Percentiles rank a stretch among this genome's conserved stretches.
Conservation (phyloP, 2,329 filamentous ascomycete species). For the Penicillium corylophilum region DNA sequence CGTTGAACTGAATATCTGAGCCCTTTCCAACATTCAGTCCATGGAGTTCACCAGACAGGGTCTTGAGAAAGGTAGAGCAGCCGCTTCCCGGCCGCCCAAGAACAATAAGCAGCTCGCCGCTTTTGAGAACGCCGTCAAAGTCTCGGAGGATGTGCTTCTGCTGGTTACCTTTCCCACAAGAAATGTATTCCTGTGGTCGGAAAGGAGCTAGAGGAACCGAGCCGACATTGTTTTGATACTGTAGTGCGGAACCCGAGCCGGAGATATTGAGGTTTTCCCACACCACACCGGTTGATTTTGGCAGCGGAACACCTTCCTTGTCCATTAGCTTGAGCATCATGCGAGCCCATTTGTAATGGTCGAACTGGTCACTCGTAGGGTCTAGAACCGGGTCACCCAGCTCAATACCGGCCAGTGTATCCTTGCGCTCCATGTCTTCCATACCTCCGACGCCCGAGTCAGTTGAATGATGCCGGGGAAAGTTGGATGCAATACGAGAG, state of each 20-base stretch:
- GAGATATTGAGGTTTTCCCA: slow-evolving; percentile 66
- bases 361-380: slow-evolving; percentile 52
- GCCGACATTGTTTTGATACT: slow-evolving; percentile 67
- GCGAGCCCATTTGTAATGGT: slow-evolving; percentile 54
- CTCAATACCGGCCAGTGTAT: slow-evolving; percentile 41
- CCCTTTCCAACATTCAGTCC: slow-evolving; percentile 69
- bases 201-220: slow-evolving; percentile 60
- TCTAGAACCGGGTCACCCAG: slow-evolving; percentile 53
- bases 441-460: slow-evolving; percentile 18
- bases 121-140: slow-evolving; percentile 54
- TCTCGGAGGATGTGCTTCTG: slow-evolving; percentile 57
- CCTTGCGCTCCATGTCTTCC: slow-evolving; percentile 25
- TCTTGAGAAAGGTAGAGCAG: slow-evolving; percentile 83
- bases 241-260: slow-evolving; percentile 65
- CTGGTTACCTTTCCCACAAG: slow-evolving; percentile 42
- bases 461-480: slow-evolving; percentile 21
- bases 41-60: slow-evolving; percentile 76
- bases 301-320: slow-evolving; percentile 53
- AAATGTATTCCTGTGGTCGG: slow-evolving; percentile 56
- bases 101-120: slow-evolving; percentile 48
- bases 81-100: slow-evolving; percentile 43
- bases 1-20: slow-evolving; percentile 78
- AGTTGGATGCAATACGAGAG: slow-evolving; percentile 31
- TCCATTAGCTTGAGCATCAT: slow-evolving; percentile 53
- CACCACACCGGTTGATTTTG: slow-evolving; percentile 58